Conservation (phyloP, 2,329 filamentous ascomycete genomes). For the Rasamsonia emersonii region DNA sequence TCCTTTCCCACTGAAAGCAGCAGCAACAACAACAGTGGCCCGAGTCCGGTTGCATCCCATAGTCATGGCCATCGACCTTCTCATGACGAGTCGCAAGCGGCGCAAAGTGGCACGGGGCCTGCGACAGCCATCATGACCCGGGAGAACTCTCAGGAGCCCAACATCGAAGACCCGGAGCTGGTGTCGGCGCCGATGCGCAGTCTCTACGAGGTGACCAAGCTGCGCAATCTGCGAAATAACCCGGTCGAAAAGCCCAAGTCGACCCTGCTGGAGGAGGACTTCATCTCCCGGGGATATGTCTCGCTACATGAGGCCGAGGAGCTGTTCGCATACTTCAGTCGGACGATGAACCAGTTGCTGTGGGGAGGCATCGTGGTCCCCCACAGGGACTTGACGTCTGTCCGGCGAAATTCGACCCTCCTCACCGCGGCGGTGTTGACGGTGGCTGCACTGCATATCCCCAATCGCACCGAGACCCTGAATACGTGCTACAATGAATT, state of each 20-base stretch:
- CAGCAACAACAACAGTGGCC: slow-evolving; percentile 15
- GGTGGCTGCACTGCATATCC: slow-evolving; percentile 51
- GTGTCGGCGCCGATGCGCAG: slow-evolving; percentile 46
- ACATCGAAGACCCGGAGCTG: slow-evolving; percentile 32
- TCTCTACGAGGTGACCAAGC: slow-evolving; percentile 46
- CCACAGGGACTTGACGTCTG: slow-evolving; percentile 42
- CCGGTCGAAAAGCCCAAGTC: slow-evolving; percentile 28
- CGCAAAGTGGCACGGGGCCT: slow-evolving; percentile 18
- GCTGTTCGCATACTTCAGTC: slow-evolving; percentile 43
- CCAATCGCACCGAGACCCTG: slow-evolving; percentile 45
- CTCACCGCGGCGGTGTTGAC: slow-evolving; percentile 49
- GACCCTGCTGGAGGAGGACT: slow-evolving; percentile 38
- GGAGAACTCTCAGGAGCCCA: slow-evolving; percentile 38
- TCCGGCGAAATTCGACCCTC: slow-evolving; percentile 48
- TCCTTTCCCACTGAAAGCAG: slow-evolving; percentile 25
- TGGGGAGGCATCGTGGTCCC: slow-evolving; percentile 46
- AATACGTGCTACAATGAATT: slow-evolving; percentile 50
- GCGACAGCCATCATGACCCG: slow-evolving; percentile 35
- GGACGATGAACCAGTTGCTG: slow-evolving; percentile 43
- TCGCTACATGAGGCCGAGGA: slow-evolving; percentile 43
- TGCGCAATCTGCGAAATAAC: slow-evolving; percentile 35
- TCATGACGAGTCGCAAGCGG: slow-evolving; percentile 19
- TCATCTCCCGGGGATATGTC: slow-evolving; percentile 42
- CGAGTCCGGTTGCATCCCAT: slow-evolving; percentile 21
- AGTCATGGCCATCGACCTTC: slow-evolving; percentile 16